Evolutionary conservation across 257 asterid genomes (phyloP), one percentile per base, ranked within the genome.

Genomic region (Fraxinus pennsylvanica): DNA sequence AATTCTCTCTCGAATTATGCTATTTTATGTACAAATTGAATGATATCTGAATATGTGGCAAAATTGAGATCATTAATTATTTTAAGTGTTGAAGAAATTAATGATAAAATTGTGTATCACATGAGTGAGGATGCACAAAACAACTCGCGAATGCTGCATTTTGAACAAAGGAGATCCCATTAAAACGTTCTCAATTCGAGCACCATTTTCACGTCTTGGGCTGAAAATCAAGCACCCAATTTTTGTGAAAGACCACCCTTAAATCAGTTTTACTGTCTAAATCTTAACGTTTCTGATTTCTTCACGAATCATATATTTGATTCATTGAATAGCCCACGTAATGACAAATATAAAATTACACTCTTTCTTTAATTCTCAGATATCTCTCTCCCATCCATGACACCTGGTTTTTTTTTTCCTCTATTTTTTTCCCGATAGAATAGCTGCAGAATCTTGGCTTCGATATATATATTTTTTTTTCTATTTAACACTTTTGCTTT

Each of bases 301-400:
- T 71, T 80, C 81, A 82, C 81, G 85, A 73, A 67, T 79, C 81
- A 76, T 83, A 76, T 78, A 82, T 70, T 80, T 68, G 59, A 80
- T 82, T 78, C 75, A 80, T 84, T 78, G 82, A 80, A 80, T 76
- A 74, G 57, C 67, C 75, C 75, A 10, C 70, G 68, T 74, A 50
- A 52, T 68, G 52, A 71, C 35, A 43, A 41, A 74, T 74, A 43
- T 41, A 76, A 74, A 72, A 65, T 73, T 82, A 47, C 77, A 30
- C 33, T 30, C 33, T 30, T 30, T 30, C 33, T 30, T 30, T 30
- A 30, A 30, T 30, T 30, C 33, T 30, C 33, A 30, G 33, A 30
- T 9, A 25, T 21, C 43, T 69, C 39, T 81, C 25, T 80, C 50
- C 63, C 35, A 81, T 78, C 68, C 76, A 80, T 47, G 89, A 50